A percentile compares a stretch with the other conserved stretches of the same genome.
Conservation (phyloP, 805 yeast species). For the Teunomyces tritomae region DNA sequence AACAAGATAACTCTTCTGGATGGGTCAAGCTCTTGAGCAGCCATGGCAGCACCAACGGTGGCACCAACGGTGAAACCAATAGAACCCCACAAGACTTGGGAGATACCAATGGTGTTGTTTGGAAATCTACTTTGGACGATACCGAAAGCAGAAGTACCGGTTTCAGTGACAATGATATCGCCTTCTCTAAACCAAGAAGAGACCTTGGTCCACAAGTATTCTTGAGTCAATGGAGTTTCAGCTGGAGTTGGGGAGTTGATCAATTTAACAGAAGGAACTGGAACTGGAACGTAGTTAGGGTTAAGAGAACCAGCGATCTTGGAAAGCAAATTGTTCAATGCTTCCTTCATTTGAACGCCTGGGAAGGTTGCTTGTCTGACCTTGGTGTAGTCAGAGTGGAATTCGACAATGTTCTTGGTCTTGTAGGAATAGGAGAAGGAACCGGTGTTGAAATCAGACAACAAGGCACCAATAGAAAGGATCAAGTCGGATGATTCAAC, state of each 20-base stretch:
- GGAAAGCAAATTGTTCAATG: slow-evolving; percentile 18
- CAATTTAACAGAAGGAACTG: slow-evolving; percentile 17
- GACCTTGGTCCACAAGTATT: slow-evolving; percentile 30
- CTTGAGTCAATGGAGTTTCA: slow-evolving; percentile 19
- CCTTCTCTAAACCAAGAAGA: slow-evolving; percentile 28
- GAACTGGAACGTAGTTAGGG: slow-evolving; percentile 15
- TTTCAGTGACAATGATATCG: slow-evolving; percentile 32
- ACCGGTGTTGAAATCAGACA: slow-evolving; percentile 32
- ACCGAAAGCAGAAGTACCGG: slow-evolving; percentile 38
- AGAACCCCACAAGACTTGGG: slow-evolving; percentile 37
- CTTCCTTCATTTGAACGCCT: slow-evolving; percentile 31
- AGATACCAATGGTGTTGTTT: slow-evolving; percentile 28
- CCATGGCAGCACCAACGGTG: slow-evolving; percentile 32
- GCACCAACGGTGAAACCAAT: slow-evolving; percentile 37
- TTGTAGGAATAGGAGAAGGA: slow-evolving; percentile 30
- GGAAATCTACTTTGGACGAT: slow-evolving; percentile 32
- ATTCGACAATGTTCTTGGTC: slow-evolving; percentile 31
- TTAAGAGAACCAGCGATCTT: slow-evolving; percentile 11
- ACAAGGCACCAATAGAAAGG: slow-evolving; percentile 27
- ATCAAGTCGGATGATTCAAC: slow-evolving; percentile 28
- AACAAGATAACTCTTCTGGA: slow-evolving; percentile 18
- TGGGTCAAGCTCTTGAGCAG: slow-evolving; percentile 32
- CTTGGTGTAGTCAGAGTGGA: slow-evolving; percentile 34
- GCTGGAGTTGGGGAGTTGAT: slow-evolving; percentile 13
- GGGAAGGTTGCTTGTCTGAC: slow-evolving; percentile 29